Conservation (phyloP, 2,329 filamentous ascomycete genomes). For the Xylariaceae sp. region DNA sequence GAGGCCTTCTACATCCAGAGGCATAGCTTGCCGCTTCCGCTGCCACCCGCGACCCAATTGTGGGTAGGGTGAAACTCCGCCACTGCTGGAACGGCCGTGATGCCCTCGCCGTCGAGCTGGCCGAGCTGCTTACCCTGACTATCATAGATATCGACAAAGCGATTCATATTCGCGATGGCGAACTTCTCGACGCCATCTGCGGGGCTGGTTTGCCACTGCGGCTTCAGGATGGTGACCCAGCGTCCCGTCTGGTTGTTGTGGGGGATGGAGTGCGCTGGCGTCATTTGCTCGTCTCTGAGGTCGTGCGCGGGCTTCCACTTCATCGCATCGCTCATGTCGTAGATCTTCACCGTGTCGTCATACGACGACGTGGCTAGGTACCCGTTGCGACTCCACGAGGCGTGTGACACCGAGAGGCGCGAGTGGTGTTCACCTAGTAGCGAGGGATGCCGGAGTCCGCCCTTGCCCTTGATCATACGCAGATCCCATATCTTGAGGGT, state of each 20-base stretch:
- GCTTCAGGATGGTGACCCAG: constrained; percentile 85
- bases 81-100: constrained; percentile 92
- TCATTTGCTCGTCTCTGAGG: constrained; percentile 64
- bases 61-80: constrained; percentile 84
- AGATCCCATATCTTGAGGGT: constrained; percentile 93
- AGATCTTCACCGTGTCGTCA: constrained; percentile 93
- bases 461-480: constrained; percentile 66
- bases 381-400: constrained; percentile 82
- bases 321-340: constrained; percentile 69
- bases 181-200: constrained; percentile 82
- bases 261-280: constrained; percentile 67
- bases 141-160: constrained; percentile 90
- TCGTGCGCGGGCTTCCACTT: constrained; percentile 62
- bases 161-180: constrained; percentile 95
- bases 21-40: constrained; percentile 87
- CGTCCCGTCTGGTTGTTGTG: constrained; percentile 97
- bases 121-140: constrained; percentile 83
- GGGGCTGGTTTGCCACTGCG: constrained; percentile 84
- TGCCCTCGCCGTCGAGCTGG: constrained; percentile 83
- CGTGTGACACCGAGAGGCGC: constrained; percentile 85
- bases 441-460: constrained; percentile 61
- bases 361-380: constrained; percentile 92
- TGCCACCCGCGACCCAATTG: constrained; percentile 93
- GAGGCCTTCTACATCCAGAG: constrained; percentile 71
- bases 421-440: constrained; percentile 82